These are phyloP conservation scores for Ichthyophthirius multifiliis DNA, from an alignment of 169 alveolate species.

Conservation along the genomic window DNA sequence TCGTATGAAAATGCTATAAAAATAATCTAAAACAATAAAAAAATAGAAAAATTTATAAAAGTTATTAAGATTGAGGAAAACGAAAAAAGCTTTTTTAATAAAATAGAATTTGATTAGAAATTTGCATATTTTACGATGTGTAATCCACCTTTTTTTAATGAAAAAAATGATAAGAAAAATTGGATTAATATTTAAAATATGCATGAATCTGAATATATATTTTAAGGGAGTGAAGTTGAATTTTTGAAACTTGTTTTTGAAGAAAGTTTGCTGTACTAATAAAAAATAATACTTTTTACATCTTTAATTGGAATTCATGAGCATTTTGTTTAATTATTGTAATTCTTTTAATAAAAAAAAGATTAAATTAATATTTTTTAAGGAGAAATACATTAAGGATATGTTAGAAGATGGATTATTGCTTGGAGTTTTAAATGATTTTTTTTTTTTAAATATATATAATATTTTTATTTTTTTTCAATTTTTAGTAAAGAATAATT, in stretches of 20 bases:
- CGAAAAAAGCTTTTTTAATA: neutral
- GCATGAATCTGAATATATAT: neutral
- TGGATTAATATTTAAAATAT: neutral
- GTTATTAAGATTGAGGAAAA: neutral
- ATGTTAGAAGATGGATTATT: neutral
- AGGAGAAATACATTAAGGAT: neutral
- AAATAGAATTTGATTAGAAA: neutral
- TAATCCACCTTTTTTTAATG: neutral
- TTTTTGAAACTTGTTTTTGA: neutral
- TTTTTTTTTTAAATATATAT: too few relatives aligned
- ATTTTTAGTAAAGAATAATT: too few relatives aligned
- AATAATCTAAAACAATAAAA: conserved; percentile 37
- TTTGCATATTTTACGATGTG: neutral
- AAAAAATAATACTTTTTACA: neutral
- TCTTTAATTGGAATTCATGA: neutral
- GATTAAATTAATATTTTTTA: neutral
- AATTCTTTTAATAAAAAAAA: neutral
- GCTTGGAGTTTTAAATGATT: neutral
- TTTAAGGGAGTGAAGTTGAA: neutral
- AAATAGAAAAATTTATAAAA: conserved; percentile 16
- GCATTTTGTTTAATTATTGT: neutral
- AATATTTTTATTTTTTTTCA: too few relatives aligned
- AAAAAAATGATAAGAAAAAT: neutral
- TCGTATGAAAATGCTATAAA: conserved; percentile 43
- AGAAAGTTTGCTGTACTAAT: neutral